Evolutionary conservation across 768 basidiomycete genomes (phyloP), one percentile per base, ranked within the genome.

Genomic region (Pholiota microspora): DNA sequence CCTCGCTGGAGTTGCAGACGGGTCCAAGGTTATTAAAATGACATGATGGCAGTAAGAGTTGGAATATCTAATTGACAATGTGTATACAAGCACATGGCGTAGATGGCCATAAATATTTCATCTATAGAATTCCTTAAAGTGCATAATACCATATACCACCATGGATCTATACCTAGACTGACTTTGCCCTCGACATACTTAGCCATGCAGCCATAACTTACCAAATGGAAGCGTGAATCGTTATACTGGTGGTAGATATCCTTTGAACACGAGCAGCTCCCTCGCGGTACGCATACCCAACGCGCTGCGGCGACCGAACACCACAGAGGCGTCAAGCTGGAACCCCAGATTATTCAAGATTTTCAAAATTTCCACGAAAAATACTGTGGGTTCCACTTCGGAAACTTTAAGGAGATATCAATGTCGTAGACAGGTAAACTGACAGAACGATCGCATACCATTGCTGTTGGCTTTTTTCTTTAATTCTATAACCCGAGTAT

Each of bases 251-350:
- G 49, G 49, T 25, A 51, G 31, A 23, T 34, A 42, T 24, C 54
- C 57, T 46, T 55, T 62, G 57, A 57, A 62, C 27, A 54, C 55
- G 31, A 61, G 52, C 31, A 53, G 63, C 63, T 47, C 83, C 74
- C 59, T 78, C 79, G 73, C 75, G 12, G 69, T 61, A 24, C 75
- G 73, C 45, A 77, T 64, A 12, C 77, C 72, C 48, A 80, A 59
- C 45, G 77, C 65, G 36, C 77, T 75, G 61, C 73, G 73, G 53
- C 75, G 67, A 35, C 69, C 82, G 62, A 92, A 76, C 0, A 83
- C 80, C n/a, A 92, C 68, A 18, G 84, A 80, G 1, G 86, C 85
- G 59, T 86, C 82, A 12, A 92, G 77, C 45, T 78, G 76, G 66
- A 80, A 91, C 9, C 84, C 80, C 51, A 82, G 69, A 18, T 71